These are phyloP conservation scores for Trichoderma endophyticum DNA, from an alignment of 2,329 filamentous ascomycete genomes.

Conservation along the genomic window DNA sequence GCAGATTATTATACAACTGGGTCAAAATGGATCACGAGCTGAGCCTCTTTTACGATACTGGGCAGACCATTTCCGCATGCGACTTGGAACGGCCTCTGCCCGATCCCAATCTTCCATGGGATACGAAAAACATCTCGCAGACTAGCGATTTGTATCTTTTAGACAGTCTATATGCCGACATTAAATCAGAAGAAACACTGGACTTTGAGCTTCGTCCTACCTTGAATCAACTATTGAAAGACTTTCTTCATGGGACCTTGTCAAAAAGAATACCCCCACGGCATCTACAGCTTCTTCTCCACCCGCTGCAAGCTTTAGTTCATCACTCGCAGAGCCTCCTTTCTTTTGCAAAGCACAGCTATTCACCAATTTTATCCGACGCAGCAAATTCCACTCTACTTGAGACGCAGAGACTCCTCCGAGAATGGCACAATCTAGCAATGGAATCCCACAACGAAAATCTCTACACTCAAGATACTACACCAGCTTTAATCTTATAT, in stretches of 20 bases:
- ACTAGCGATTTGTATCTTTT: background rate
- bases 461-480: background rate
- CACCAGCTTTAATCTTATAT: conserved; percentile 55
- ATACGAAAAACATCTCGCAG: background rate
- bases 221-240: conserved; percentile 2
- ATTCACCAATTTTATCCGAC: conserved; percentile 35
- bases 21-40: conserved; percentile 72
- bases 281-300: conserved; percentile 28
- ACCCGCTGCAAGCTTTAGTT: conserved; percentile 60
- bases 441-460: background rate
- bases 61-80: conserved; percentile 60
- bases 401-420: conserved; percentile 61
- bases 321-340: background rate
- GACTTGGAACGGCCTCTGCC: conserved; percentile 65
- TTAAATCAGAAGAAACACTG: background rate
- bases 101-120: conserved; percentile 59
- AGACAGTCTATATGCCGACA: background rate
- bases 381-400: conserved; percentile 55
- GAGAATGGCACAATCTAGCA: conserved; percentile 68
- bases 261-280: background rate
- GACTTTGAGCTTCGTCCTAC: background rate
- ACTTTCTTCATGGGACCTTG: background rate
- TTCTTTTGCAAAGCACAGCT: conserved; percentile 42
- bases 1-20: conserved; percentile 70
- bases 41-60: conserved; percentile 62